Evolutionary conservation across 768 basidiomycete genomes (phyloP).

Genomic region (Fomitopsis serialis): DNA sequence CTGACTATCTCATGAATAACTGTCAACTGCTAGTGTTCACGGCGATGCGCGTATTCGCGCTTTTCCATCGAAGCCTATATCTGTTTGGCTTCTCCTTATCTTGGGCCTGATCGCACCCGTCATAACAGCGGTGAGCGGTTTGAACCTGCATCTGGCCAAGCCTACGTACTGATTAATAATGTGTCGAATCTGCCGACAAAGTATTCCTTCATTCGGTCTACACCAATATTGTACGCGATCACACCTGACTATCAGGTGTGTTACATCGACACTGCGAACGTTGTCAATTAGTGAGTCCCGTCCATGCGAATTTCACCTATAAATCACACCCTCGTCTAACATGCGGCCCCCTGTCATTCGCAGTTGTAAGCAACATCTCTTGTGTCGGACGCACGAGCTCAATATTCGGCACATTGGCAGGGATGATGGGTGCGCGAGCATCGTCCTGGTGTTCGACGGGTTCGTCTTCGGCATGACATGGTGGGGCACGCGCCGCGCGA

Average conservation of each 20-base stretch:
- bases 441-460: slow-evolving; percentile 11
- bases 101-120: slow-evolving; percentile 10
- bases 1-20: no score
- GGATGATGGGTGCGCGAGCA: slow-evolving; percentile 9
- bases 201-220: background rate
- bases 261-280: slow-evolving; percentile 1
- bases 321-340: no score
- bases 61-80: slow-evolving; percentile 1
- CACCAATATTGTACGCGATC: background rate
- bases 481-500: slow-evolving; percentile 6
- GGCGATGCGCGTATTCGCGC: slow-evolving; percentile 13
- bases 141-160: no score
- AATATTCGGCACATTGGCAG: no score
- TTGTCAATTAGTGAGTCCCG: background rate
- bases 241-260: slow-evolving; percentile 6
- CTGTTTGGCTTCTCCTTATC: slow-evolving; percentile 2
- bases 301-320: no score
- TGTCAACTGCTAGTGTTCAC: no score
- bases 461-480: slow-evolving; percentile 14
- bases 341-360: no score
- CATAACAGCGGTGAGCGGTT: slow-evolving; percentile 8
- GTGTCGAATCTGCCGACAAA: no score
- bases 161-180: background rate
- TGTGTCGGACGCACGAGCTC: no score
- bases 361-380: background rate